Base-by-base conservation (phyloP, 306 rosid species). In the Carpinus viminea region DNA sequence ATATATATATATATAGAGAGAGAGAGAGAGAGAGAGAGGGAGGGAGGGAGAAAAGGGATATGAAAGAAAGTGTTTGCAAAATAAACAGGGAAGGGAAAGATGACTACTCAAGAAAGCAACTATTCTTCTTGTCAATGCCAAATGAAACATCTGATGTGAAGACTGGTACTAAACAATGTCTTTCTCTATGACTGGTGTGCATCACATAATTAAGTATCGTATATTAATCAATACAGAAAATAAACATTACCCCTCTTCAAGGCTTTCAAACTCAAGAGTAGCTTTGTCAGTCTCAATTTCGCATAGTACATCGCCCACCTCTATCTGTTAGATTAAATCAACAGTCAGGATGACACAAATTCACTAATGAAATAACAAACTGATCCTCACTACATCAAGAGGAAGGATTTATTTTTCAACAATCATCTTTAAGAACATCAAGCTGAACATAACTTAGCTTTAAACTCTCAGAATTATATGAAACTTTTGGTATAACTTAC, bases 261-360 rank as follows among this genome's bases (percentile, higher is more conserved):
- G 97, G 82, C 97, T 83, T 88, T 95, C 98, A 88, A 87, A 93
- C 83, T 95, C 98, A 76, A 95, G 85, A 28, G 98, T 95, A 68
- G 98, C 98, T 87, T 95, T 95, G 84, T 95, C 98, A 24, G 98
- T 95, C 83, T 95, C 98, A 70, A 95, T 95, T 83, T 95, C 98
- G 68, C 98, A 95, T 38, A 95, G 88, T 75, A 95, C 81, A 77
- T 95, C 98, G 56, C 98, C 98, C 79, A 88, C 96, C 84, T 80
- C 97, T 81, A 95, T 90, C 98, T 95, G 98, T 85, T 81, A 81
- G 46, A 78, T 79, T 60, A 69, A 80, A 68, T 61, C 78, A 85
- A 57, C 26, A 54, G 41, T 78, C 73, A 85, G 62, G 85, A 81
- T 74, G 79, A 75, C 61, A 62, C 70, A 80, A 31, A 83, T 62